phyloP scores from a whole-genome alignment of 148 eudicot species.

The Silene conica region DNA sequence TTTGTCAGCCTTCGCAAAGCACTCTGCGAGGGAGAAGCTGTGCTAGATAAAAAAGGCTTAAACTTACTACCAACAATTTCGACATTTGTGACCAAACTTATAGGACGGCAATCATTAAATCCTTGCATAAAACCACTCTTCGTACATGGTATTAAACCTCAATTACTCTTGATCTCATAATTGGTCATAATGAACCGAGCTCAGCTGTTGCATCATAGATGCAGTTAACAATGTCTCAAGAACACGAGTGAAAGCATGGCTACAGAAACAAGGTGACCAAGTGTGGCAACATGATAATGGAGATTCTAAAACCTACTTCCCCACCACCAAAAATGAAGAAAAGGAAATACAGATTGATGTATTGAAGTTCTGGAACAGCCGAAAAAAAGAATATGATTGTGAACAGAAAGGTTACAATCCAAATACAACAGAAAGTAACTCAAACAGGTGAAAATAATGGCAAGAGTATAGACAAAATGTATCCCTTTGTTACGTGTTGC shows the following conservation, averaged over 20 bases:
- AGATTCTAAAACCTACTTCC: conserved; percentile 1
- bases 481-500: background rate
- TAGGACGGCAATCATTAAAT: background rate
- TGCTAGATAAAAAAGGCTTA: background rate
- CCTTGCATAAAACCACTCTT: background rate
- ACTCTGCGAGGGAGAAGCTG: background rate
- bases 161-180: background rate
- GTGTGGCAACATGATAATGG: background rate
- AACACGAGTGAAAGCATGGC: background rate
- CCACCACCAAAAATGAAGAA: background rate
- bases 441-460: background rate
- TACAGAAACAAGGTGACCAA: background rate
- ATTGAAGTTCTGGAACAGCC: background rate
- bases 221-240: background rate
- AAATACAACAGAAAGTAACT: background rate
- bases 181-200: background rate
- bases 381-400: background rate
- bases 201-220: no score
- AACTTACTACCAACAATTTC: background rate
- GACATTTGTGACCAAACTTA: background rate
- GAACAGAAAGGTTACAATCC: background rate
- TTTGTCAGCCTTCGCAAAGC: background rate
- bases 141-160: background rate
- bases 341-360: background rate
- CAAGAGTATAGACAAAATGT: background rate